phyloP scores from a whole-genome alignment of 139 green algal genomes.

The Dunaliella primolecta region DNA sequence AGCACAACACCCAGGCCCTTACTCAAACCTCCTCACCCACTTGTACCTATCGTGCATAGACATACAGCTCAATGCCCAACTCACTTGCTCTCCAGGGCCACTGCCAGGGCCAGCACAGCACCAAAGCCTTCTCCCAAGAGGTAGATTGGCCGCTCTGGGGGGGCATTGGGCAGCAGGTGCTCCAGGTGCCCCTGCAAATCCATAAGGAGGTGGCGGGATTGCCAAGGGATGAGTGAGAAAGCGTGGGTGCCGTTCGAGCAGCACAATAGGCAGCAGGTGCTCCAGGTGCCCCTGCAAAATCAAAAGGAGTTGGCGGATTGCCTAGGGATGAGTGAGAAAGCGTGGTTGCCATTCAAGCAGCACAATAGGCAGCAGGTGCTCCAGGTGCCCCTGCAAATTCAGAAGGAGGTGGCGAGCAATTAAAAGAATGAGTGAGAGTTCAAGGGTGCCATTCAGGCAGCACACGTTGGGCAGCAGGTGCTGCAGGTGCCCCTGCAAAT shows the following conservation, averaged over 20 bases:
- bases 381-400: conserved; percentile 32
- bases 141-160: conserved; percentile 67
- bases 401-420: no score
- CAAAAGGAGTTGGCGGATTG: no score
- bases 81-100: conserved; percentile 38
- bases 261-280: not conserved
- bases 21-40: conserved; percentile 40
- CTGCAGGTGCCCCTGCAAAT: conserved; percentile 30
- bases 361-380: not conserved
- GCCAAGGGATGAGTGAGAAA: not conserved
- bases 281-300: conserved; percentile 32
- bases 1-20: conserved; percentile 83
- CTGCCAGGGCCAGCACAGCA: conserved; percentile 66
- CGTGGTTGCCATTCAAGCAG: conserved; percentile 34
- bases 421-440: not conserved
- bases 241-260: conserved; percentile 35
- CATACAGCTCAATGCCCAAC: no score
- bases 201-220: no score
- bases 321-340: not conserved
- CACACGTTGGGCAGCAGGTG: not conserved
- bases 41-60: no score
- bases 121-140: conserved; percentile 85
- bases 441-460: conserved; percentile 33
- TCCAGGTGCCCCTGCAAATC: conserved; percentile 32
- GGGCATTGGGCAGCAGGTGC: not conserved